A percentile compares a stretch with the other conserved stretches of the same genome.
These are phyloP conservation scores for Jackrogersella multiformis DNA, from an alignment of 495 filamentous ascomycete species.

Conservation along the genomic window DNA sequence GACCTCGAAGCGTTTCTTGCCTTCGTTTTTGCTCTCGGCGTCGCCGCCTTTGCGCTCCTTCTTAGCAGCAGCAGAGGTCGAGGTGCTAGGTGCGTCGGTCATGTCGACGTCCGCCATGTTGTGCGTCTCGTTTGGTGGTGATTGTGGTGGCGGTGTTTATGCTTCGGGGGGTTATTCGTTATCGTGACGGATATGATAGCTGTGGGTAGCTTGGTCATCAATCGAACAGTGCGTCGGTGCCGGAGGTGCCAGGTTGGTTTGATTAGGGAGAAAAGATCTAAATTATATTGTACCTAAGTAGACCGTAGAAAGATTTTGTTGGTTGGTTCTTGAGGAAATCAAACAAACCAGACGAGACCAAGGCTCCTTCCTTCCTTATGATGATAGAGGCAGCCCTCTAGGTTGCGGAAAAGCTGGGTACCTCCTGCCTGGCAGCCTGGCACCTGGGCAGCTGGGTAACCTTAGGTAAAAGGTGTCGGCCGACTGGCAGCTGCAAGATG, in stretches of 20 bases:
- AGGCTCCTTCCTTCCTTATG: background rate
- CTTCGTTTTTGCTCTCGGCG: slow-evolving; percentile 67
- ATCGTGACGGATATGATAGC: too few relatives aligned
- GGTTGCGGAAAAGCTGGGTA: slow-evolving; percentile 1
- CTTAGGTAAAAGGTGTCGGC: background rate
- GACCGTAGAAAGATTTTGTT: background rate
- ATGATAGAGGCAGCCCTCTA: slow-evolving; percentile 10
- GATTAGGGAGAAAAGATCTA: background rate
- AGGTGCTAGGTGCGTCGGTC: slow-evolving; percentile 78
- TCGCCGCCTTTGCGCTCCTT: slow-evolving; percentile 64
- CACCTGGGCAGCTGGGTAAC: background rate
- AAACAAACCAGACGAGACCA: background rate
- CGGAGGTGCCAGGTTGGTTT: background rate
- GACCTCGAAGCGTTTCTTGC: slow-evolving; percentile 95
- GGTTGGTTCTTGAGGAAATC: too few relatives aligned
- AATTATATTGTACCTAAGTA: background rate
- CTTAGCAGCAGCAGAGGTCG: slow-evolving; percentile 57
- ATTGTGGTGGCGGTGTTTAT: background rate
- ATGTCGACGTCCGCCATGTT: slow-evolving; percentile 96
- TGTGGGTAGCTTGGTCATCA: background rate
- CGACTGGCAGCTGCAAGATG: slow-evolving; percentile 10
- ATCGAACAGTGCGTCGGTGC: background rate
- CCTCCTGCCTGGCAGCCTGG: background rate
- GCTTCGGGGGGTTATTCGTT: background rate
- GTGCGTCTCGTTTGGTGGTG: background rate